Conservation (phyloP, 2,329 filamentous ascomycete genomes). For the Calonectria fujianensis region DNA sequence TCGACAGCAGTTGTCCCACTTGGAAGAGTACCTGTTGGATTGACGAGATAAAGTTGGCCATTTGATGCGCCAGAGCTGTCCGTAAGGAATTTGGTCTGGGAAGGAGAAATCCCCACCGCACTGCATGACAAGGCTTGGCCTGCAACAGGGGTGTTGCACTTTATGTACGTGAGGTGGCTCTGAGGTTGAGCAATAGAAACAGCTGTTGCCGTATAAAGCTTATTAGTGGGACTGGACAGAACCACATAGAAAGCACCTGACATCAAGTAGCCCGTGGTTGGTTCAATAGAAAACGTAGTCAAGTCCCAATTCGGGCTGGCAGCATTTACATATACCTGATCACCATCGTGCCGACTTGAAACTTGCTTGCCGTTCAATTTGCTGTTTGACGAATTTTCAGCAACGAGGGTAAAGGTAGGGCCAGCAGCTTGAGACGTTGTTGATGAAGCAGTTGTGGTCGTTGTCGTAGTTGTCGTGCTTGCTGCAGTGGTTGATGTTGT, state of each 20-base stretch:
- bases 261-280: neutral
- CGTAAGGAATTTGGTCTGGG: neutral
- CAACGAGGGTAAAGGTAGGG: neutral
- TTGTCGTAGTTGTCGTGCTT: neutral
- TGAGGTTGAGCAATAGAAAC: too few relatives aligned
- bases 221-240: neutral
- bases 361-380: neutral
- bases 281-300: neutral
- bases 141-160: neutral
- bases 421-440: neutral
- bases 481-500: neutral
- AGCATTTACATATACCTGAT: neutral
- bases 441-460: neutral
- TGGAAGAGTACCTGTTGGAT: neutral
- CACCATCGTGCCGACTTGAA: neutral
- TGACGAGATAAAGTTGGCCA: neutral
- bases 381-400: neutral
- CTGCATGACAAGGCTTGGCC: neutral
- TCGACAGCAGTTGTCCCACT: neutral
- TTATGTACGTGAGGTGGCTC: neutral
- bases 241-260: neutral
- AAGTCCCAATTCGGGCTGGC: neutral
- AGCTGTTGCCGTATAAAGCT: neutral
- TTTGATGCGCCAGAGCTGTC: neutral
- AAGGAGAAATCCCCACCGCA: neutral